Conservation (phyloP, 768 basidiomycete genomes). For the Glaciozyma antarctica region DNA sequence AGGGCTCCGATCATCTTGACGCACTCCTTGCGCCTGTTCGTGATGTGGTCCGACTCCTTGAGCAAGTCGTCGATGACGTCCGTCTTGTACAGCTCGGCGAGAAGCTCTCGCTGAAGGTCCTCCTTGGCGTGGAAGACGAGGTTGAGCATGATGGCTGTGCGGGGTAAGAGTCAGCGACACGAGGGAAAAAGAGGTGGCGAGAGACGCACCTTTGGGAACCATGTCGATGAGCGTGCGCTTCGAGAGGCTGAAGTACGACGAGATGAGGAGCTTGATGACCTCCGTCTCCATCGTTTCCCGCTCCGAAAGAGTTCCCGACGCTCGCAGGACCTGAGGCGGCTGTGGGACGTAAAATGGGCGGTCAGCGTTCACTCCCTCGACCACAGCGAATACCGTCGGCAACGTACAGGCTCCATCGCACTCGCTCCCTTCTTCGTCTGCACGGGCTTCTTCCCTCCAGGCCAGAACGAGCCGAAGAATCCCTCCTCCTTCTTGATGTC, state of each 20-base stretch:
- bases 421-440: slow-evolving; percentile 39
- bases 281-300: slow-evolving; percentile 97
- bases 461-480: slow-evolving; percentile 85
- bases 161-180: slow-evolving; percentile 33
- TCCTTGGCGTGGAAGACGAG: slow-evolving; percentile 91
- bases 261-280: slow-evolving; percentile 95
- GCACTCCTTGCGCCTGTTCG: slow-evolving; percentile 85
- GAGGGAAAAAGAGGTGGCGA: slow-evolving; percentile 53
- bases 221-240: slow-evolving; percentile 98
- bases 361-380: slow-evolving; percentile 19
- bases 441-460: slow-evolving; percentile 41
- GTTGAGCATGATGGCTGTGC: slow-evolving; percentile 45
- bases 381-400: background rate
- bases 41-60: slow-evolving; percentile 76
- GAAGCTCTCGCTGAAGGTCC: slow-evolving; percentile 80
- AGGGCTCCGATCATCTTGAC: slow-evolving; percentile 84
- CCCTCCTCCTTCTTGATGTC: slow-evolving; percentile 76
- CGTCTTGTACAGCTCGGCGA: slow-evolving; percentile 94
- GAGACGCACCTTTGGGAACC: slow-evolving; percentile 65
- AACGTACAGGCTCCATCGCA: slow-evolving; percentile 55
- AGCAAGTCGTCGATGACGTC: slow-evolving; percentile 89
- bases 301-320: slow-evolving; percentile 81
- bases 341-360: slow-evolving; percentile 36
- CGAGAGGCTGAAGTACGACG: slow-evolving; percentile 46
- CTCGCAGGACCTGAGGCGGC: slow-evolving; percentile 78